Percentiles rank a stretch among this genome's conserved stretches.
Conservation (phyloP, 2,329 filamentous ascomycete species). For the Fusarium albidum region DNA sequence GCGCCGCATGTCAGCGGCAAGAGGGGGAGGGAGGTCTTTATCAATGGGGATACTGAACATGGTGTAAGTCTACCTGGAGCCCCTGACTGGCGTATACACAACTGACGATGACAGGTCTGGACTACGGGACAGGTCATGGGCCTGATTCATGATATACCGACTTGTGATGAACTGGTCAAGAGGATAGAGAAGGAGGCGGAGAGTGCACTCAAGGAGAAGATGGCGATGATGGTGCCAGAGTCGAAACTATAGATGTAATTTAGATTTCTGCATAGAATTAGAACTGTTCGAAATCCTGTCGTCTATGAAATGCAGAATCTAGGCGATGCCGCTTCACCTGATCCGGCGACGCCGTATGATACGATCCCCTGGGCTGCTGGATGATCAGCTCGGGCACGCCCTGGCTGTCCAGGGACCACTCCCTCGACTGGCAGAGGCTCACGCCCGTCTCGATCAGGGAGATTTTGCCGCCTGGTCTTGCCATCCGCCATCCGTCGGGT, state of each 20-base stretch:
- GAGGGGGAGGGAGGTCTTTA: constrained; percentile 88
- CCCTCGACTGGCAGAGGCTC: constrained; percentile 34
- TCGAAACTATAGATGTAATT: constrained; percentile 69
- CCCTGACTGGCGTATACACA: too few relatives aligned
- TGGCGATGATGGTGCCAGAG: constrained; percentile 61
- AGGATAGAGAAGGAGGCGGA: constrained; percentile 83
- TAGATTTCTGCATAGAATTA: too few relatives aligned
- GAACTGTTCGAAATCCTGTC: constrained; percentile 25
- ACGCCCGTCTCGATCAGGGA: constrained; percentile 45
- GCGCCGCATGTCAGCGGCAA: constrained; percentile 89
- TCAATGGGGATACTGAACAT: constrained; percentile 89
- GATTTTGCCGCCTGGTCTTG: constrained; percentile 28
- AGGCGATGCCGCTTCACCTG: constrained; percentile 28
- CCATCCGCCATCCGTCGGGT: constrained; percentile 39
- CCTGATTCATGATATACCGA: constrained; percentile 83
- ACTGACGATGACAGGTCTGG: constrained; percentile 80
- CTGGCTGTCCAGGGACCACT: constrained; percentile 30
- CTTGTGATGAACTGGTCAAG: constrained; percentile 72
- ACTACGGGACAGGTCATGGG: constrained; percentile 96
- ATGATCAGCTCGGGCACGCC: constrained; percentile 38
- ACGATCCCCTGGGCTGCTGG: constrained; percentile 22
- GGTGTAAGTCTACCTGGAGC: constrained; percentile 73
- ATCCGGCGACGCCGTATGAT: constrained; percentile 7
- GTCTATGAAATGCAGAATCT: constrained; percentile 34
- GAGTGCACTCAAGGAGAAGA: constrained; percentile 67